Evolutionary conservation across 2,329 filamentous ascomycete genomes (phyloP), one percentile per base, ranked within the genome.

Genomic region (Thermothelomyces thermophilus): DNA sequence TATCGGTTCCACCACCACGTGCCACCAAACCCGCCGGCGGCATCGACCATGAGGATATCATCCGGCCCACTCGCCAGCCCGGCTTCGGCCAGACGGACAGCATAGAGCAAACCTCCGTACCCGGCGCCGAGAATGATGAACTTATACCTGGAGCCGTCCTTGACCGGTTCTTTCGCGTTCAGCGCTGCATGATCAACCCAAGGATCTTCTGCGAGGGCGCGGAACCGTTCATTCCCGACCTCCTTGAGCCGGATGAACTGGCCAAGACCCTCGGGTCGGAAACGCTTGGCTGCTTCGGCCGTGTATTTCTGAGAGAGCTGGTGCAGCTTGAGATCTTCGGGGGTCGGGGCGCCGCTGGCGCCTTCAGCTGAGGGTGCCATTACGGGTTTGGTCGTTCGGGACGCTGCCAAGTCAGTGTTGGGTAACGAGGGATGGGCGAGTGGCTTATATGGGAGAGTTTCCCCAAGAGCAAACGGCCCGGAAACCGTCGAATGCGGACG

Each of bases 1-100:
- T 74, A 77, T 0, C 72, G 63, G 52, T 76, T 75, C 70, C 73
- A 76, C 51, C 73, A 75, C 74, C 74, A 77, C 0, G 72, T 75
- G 10, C 74, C 74, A 3, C 74, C 74, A 22, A 73, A 68, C 3
- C 70, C 72, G 9, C 70, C 71, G 1, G 67, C 71, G 0, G 60
- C 54, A 31, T 75, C 73, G 19, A 72, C 59, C 0, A 74, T 51
- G 0, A 66, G 64, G n/a, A 75, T 67, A 7, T 72, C 69, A 0
- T 67, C 58, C 0, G 64, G 39, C 8, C 42, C 46, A 10, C 43
- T 59, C 3, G 60, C 58, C 9, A 67, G 58, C 0, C 68, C 68
- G 3, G 63, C 61, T 35, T 69, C 56, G 24, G 69, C 60, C 16
- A 71, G 63, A 3, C 60, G 61, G 1, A 65, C 64, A 1, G 64